Conservation (phyloP, 2,329 filamentous ascomycete species). For the Scortechinia acanthostroma region DNA sequence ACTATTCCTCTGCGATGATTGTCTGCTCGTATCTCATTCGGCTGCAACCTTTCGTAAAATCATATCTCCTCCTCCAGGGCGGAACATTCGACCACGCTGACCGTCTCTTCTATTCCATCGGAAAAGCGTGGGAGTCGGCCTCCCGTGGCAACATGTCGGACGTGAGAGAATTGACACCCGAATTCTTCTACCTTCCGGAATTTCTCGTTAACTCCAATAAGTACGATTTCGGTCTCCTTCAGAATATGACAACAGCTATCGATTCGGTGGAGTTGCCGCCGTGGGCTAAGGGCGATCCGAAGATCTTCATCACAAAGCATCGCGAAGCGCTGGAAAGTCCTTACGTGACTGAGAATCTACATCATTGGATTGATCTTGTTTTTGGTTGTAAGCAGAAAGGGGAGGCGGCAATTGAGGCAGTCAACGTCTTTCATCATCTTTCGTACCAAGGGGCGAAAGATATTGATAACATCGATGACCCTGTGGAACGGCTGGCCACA, state of each 20-base stretch:
- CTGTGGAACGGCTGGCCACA: constrained; percentile 76
- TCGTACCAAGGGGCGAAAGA: constrained; percentile 93
- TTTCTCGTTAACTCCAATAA: constrained; percentile 89
- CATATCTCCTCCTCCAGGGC: constrained; percentile 89
- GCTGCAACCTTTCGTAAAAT: constrained; percentile 90
- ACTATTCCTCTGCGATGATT: constrained; percentile 98
- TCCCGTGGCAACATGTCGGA: constrained; percentile 87
- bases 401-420: constrained; percentile 80
- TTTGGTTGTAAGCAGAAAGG: constrained; percentile 93
- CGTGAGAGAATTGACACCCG: constrained; percentile 87
- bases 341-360: constrained; percentile 80
- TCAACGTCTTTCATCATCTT: constrained; percentile 92
- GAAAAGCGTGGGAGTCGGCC: constrained; percentile 83
- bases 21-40: constrained; percentile 94
- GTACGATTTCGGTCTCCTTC: constrained; percentile 85
- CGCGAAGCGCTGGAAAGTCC: constrained; percentile 92
- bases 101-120: constrained; percentile 86
- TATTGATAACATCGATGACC: constrained; percentile 82
- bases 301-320: constrained; percentile 91
- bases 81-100: constrained; percentile 94
- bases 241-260: constrained; percentile 73
- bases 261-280: constrained; percentile 84
- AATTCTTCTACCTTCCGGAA: constrained; percentile 94
- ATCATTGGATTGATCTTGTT: constrained; percentile 91
- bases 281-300: constrained; percentile 93